These are phyloP conservation scores for Clarireedia monteithiana DNA, from an alignment of 2,329 filamentous ascomycete species.

Conservation along the genomic window DNA sequence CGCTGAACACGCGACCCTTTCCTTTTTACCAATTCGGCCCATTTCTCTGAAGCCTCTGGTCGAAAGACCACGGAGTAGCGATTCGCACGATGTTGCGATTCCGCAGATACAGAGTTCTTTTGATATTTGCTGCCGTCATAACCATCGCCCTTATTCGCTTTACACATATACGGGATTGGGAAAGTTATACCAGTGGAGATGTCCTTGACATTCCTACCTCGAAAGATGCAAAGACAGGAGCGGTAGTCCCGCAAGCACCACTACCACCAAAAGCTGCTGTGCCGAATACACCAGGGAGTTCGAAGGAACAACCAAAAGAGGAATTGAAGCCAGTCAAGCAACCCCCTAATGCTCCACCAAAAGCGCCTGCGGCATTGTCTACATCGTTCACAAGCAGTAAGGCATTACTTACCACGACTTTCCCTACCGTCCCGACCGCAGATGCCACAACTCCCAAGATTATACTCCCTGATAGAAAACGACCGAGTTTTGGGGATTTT, in stretches of 20 bases:
- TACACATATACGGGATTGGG: constrained; percentile 13
- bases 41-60: background rate
- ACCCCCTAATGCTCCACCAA: background rate
- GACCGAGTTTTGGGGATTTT: constrained; percentile 13
- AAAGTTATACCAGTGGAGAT: constrained; percentile 7
- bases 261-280: background rate
- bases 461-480: constrained; percentile 22
- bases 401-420: background rate
- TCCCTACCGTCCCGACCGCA: constrained; percentile 2
- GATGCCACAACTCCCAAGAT: constrained; percentile 16
- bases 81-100: constrained; percentile 44
- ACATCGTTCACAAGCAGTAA: background rate
- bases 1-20: constrained; percentile 1
- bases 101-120: constrained; percentile 53
- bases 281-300: background rate
- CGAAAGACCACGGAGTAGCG: constrained; percentile 4
- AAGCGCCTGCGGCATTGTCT: background rate
- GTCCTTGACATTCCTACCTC: constrained; percentile 4
- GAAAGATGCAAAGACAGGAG: constrained; percentile 3
- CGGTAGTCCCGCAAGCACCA: background rate
- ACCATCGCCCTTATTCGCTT: constrained; percentile 17
- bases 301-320: background rate
- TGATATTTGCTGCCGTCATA: constrained; percentile 17
- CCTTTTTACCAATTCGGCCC: background rate
- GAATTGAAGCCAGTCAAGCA: background rate